Conservation (phyloP, 163 green algal species). For the Prototheca cutis region DNA sequence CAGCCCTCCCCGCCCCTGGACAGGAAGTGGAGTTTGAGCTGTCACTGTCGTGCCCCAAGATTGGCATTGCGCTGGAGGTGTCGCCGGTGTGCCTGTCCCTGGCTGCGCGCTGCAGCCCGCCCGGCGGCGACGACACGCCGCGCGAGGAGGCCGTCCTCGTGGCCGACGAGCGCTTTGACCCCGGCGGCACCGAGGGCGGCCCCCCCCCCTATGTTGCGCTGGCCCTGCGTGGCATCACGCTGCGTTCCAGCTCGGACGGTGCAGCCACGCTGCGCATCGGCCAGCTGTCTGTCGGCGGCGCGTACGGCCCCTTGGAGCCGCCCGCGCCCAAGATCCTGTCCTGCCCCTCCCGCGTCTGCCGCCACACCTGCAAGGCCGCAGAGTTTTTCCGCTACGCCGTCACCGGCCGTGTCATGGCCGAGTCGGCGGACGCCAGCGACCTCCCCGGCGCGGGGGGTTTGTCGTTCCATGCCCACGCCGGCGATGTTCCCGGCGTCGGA, state of each 20-base stretch:
- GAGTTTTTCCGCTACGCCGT: constrained; percentile 31
- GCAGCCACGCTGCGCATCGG: background rate
- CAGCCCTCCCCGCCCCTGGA: too few relatives aligned
- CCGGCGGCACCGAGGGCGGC: background rate
- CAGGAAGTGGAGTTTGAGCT: constrained; percentile 9
- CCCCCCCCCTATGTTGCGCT: constrained; percentile 8
- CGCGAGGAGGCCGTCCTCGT: background rate
- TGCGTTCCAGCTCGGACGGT: constrained; percentile 1
- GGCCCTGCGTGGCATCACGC: constrained; percentile 1
- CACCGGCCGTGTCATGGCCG: constrained; percentile 10
- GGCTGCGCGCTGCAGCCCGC: background rate
- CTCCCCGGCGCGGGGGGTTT: background rate
- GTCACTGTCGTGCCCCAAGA: constrained; percentile 28
- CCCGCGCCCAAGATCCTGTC: constrained; percentile 5
- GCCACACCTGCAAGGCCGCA: constrained; percentile 24
- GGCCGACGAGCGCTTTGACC: background rate
- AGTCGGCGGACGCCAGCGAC: constrained; percentile 1
- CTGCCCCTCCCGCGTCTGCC: constrained; percentile 20
- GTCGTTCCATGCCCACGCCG: too few relatives aligned
- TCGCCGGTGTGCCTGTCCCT: too few relatives aligned
- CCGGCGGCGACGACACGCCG: background rate
- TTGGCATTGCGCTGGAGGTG: constrained; percentile 28
- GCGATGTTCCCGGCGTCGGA: too few relatives aligned
- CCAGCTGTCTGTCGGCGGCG: constrained; percentile 7
- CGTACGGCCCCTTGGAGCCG: background rate